A percentile compares a stretch with the other conserved stretches of the same genome.
Evolutionary conservation across 306 rosid genomes (phyloP).

Genomic region (Trifolium dubium): DNA sequence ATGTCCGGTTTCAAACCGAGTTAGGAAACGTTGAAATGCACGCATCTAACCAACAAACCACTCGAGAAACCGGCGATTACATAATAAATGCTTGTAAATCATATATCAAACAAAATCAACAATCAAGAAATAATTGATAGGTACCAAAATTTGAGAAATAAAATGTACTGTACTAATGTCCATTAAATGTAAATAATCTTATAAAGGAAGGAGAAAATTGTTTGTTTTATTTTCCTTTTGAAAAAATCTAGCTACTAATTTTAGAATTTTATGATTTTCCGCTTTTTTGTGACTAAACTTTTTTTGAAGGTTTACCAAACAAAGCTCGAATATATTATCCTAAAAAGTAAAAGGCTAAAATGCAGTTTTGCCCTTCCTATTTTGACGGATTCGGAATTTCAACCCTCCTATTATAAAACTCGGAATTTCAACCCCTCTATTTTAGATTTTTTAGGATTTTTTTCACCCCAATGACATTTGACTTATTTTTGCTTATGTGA

Average conservation of each 20-base stretch:
- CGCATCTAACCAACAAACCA: neutral
- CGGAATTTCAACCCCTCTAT: too few species aligned
- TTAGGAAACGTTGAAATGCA: neutral
- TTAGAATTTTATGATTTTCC: slow-evolving; percentile 1
- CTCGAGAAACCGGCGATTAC: neutral
- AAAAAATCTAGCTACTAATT: neutral
- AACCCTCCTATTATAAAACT: too few species aligned
- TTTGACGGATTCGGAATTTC: too few species aligned
- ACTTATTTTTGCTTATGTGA: too few species aligned
- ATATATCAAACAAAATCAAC: slow-evolving; percentile 6
- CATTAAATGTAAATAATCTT: neutral
- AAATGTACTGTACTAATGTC: neutral
- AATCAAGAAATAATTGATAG: neutral
- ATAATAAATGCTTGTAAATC: slow-evolving; percentile 7
- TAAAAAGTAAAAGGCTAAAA: neutral
- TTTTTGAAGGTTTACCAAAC: neutral
- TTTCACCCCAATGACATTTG: too few species aligned
- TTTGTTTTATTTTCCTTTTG: neutral
- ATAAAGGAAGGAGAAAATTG: neutral
- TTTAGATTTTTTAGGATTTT: too few species aligned
- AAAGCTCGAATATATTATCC: neutral
- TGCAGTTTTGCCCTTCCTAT: too few species aligned
- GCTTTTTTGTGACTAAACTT: too few species aligned
- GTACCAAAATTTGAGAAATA: slow-evolving; percentile 6
- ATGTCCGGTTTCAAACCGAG: neutral